phyloP scores from a whole-genome alignment of 1,139 yeast genomes.

The Tardiomyces digboiensis region DNA sequence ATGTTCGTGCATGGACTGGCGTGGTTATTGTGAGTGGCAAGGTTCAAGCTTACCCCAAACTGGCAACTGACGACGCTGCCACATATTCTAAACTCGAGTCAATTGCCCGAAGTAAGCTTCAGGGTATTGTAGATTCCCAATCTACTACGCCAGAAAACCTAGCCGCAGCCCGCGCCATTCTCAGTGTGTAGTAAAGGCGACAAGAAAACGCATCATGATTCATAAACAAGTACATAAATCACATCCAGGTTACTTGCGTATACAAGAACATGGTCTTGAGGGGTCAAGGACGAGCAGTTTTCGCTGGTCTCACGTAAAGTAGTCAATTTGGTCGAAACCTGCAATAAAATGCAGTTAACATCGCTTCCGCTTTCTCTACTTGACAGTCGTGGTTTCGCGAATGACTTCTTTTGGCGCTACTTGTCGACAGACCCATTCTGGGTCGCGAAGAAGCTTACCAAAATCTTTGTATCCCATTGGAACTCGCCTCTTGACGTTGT shows the following conservation, averaged over 20 bases:
- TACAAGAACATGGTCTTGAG: too few relatives aligned
- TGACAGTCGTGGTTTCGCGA: not conserved
- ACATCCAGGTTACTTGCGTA: too few relatives aligned
- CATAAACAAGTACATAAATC: too few relatives aligned
- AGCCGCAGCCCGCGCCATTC: not conserved
- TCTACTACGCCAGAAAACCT: not conserved
- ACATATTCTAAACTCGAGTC: not conserved
- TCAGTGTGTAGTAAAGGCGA: too few relatives aligned
- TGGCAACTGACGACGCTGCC: not conserved
- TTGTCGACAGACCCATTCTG: constrained; percentile 55
- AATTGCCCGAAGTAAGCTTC: not conserved
- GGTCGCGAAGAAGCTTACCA: constrained; percentile 65
- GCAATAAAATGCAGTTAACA: too few relatives aligned
- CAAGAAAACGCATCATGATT: too few relatives aligned
- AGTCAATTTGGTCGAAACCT: too few relatives aligned
- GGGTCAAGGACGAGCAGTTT: too few relatives aligned
- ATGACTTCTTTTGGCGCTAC: not conserved
- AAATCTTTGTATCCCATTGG: constrained; percentile 51
- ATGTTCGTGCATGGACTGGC: constrained; percentile 72
- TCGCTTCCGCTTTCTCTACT: too few relatives aligned
- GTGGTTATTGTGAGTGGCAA: constrained; percentile 35
- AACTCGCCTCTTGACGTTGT: constrained; percentile 38
- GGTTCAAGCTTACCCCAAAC: constrained; percentile 9
- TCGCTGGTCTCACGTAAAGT: too few relatives aligned
- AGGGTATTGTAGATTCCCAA: not conserved